phyloP scores from a whole-genome alignment of 768 basidiomycete genomes.

The Russula sp. region DNA sequence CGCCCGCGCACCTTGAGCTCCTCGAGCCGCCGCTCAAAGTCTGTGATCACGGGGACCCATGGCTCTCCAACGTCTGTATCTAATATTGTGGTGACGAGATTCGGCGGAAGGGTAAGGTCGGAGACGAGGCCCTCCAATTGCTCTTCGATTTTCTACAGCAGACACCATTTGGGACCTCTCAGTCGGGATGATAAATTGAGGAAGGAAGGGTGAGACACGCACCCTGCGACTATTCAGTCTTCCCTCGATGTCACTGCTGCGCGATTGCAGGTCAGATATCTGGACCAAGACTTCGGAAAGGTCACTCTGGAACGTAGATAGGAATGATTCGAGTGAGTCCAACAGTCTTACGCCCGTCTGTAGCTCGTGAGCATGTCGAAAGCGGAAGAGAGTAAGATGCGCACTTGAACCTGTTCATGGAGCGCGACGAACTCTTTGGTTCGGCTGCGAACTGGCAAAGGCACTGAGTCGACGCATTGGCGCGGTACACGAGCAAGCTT shows the following conservation, averaged over 20 bases:
- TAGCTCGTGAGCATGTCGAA: not conserved
- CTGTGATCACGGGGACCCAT: slow-evolving; percentile 81
- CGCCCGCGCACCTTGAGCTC: slow-evolving; percentile 65
- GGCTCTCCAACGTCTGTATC: slow-evolving; percentile 80
- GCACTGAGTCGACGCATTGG: not conserved
- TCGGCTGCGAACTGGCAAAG: slow-evolving; percentile 33
- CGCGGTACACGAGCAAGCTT: not conserved
- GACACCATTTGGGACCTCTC: not conserved
- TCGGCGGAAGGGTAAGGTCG: slow-evolving; percentile 78
- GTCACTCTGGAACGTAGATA: slow-evolving; percentile 94
- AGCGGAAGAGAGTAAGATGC: not conserved
- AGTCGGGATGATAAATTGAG: not conserved
- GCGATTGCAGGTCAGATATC: slow-evolving; percentile 87
- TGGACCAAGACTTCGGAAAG: slow-evolving; percentile 93
- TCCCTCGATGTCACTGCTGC: slow-evolving; percentile 87
- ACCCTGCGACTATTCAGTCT: slow-evolving; percentile 82
- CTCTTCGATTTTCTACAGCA: slow-evolving; percentile 73
- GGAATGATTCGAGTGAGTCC: slow-evolving; percentile 82
- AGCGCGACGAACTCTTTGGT: slow-evolving; percentile 75
- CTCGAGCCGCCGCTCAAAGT: slow-evolving; percentile 72
- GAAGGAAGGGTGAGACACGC: slow-evolving; percentile 28
- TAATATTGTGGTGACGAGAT: slow-evolving; percentile 67
- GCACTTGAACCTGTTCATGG: slow-evolving; percentile 86
- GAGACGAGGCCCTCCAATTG: slow-evolving; percentile 76
- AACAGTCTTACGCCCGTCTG: slow-evolving; percentile 85